Evolutionary conservation across 208 protist genomes (phyloP).

Genomic region (Entamoeba invadens): DNA sequence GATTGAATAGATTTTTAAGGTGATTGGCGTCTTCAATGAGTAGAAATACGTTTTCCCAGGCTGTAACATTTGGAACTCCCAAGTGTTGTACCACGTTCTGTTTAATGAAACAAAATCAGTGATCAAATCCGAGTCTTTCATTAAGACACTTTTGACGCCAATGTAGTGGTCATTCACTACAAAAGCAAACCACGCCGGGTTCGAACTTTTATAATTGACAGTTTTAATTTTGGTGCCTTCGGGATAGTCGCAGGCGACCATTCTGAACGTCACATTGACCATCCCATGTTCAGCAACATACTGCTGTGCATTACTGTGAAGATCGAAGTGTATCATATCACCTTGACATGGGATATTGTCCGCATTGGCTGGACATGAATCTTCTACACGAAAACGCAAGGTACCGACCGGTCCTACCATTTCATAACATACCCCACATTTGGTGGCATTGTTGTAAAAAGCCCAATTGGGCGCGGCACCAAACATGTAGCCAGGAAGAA

Average conservation of each 20-base stretch:
- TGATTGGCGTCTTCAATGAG: not conserved
- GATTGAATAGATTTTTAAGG: not conserved
- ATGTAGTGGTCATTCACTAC: not conserved
- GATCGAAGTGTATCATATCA: not conserved
- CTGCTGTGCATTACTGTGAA: not conserved
- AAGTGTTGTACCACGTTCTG: not conserved
- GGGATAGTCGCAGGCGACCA: not conserved
- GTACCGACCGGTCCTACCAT: not conserved
- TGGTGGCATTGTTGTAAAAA: not conserved
- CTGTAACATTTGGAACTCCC: not conserved
- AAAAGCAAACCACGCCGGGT: not conserved
- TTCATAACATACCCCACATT: not conserved
- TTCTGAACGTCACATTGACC: not conserved
- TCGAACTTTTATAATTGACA: not conserved
- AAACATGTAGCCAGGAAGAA: not conserved
- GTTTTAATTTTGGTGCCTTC: not conserved
- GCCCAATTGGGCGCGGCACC: not conserved
- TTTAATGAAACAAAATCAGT: not conserved
- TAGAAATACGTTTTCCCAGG: no score
- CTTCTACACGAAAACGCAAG: not conserved
- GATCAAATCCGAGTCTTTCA: not conserved
- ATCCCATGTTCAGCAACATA: not conserved
- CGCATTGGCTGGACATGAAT: not conserved
- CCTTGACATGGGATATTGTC: not conserved
- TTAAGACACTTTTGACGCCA: not conserved